These are phyloP conservation scores for Aspergillus conjunctus DNA, from an alignment of 495 filamentous ascomycete genomes.

Conservation along the genomic window DNA sequence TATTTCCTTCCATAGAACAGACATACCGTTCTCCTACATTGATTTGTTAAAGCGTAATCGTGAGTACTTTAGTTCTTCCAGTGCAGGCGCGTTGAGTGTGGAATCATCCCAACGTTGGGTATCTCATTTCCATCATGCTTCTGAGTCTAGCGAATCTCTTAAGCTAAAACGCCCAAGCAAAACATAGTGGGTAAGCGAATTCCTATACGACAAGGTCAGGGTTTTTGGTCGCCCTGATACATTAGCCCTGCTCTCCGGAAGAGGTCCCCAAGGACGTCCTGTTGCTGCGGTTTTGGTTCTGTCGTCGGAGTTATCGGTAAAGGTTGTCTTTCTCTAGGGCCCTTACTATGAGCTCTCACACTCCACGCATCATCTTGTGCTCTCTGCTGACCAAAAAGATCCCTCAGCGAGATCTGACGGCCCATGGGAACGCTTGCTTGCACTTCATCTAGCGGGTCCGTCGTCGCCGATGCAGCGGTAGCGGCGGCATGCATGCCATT, in stretches of 20 bases:
- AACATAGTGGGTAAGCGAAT: conserved; percentile 8
- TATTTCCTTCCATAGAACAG: no score
- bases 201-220: conserved; percentile 4
- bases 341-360: conserved; percentile 46
- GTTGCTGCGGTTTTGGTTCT: conserved; percentile 25
- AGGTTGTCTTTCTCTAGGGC: conserved; percentile 25
- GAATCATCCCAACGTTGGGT: conserved; percentile 22
- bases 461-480: conserved; percentile 31
- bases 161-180: not conserved
- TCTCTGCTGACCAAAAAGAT: conserved; percentile 58
- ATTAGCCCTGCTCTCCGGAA: conserved; percentile 48
- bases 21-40: no score
- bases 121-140: conserved; percentile 31
- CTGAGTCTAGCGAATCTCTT: conserved; percentile 21
- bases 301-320: conserved; percentile 18
- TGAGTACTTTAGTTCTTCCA: no score
- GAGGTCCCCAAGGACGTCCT: conserved; percentile 45
- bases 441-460: conserved; percentile 36
- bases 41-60: no score
- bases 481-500: conserved; percentile 42
- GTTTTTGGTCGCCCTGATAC: conserved; percentile 30
- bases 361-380: conserved; percentile 55
- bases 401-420: conserved; percentile 54
- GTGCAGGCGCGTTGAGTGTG: not conserved
- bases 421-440: conserved; percentile 51